Evolutionary conservation across 2,329 filamentous ascomycete genomes (phyloP).

Genomic region (Thielaviopsis euricoi): DNA sequence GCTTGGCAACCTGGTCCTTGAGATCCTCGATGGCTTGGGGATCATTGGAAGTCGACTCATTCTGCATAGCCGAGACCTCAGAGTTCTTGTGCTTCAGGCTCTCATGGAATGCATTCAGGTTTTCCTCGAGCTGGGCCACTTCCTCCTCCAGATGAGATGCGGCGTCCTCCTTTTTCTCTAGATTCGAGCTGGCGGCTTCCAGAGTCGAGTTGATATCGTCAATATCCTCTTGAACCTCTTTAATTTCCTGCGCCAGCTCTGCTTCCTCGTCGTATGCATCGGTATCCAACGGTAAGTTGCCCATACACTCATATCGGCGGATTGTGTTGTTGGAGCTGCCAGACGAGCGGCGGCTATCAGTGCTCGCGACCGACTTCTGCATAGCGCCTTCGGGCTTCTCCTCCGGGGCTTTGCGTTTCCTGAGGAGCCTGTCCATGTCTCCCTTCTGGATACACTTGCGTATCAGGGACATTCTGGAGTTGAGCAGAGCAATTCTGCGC

Average conservation of each 20-base stretch:
- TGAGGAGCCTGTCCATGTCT: not conserved
- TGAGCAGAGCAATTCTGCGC: not conserved
- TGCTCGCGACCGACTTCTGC: no score
- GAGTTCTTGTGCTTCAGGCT: no score
- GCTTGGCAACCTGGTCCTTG: no score
- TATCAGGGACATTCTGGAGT: not conserved
- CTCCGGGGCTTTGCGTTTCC: no score
- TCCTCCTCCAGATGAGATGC: no score
- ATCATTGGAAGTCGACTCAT: no score
- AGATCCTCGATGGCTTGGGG: no score
- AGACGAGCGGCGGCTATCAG: not conserved
- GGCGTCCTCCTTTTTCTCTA: not conserved
- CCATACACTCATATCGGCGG: not conserved
- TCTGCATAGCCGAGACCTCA: no score
- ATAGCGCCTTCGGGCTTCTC: no score
- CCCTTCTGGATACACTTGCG: not conserved
- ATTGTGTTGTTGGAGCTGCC: not conserved
- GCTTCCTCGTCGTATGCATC: not conserved
- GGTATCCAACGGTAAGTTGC: not conserved
- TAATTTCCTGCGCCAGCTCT: not conserved
- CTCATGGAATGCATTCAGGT: no score
- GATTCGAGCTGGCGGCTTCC: not conserved
- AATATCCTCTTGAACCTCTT: not conserved
- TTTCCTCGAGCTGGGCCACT: no score
- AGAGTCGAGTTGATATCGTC: not conserved